phyloP scores from a whole-genome alignment of 78 protist genomes.

The Polysphondylium violaceum region DNA sequence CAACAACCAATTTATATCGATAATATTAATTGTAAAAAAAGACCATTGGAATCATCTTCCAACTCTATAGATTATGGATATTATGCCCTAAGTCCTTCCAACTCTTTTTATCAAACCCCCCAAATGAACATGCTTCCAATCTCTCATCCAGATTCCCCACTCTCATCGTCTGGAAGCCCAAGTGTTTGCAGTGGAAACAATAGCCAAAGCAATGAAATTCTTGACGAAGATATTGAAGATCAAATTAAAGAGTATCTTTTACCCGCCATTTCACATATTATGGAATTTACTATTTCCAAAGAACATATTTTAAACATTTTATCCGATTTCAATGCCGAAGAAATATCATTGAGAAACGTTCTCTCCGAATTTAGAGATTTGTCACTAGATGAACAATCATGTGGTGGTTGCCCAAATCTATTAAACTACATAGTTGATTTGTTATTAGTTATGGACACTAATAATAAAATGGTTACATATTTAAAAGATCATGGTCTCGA shows the following conservation, averaged over 20 bases:
- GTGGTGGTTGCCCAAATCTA: conserved; percentile 3
- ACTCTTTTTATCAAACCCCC: no score
- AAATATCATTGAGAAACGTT: conserved; percentile 22
- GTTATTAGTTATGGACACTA: conserved; percentile 28
- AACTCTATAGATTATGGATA: background rate
- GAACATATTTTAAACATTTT: conserved; percentile 23
- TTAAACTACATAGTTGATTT: conserved; percentile 37
- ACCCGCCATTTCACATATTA: conserved; percentile 1
- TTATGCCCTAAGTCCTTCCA: no score
- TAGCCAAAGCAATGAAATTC: background rate
- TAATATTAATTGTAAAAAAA: no score
- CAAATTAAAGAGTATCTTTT: conserved; percentile 47
- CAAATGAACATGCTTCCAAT: background rate
- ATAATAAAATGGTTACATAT: conserved; percentile 26
- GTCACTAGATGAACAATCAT: background rate
- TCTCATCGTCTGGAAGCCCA: background rate
- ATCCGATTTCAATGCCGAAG: conserved; percentile 36
- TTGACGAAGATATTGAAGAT: conserved; percentile 55
- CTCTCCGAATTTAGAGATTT: conserved; percentile 36
- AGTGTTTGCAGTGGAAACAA: background rate
- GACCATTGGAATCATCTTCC: background rate
- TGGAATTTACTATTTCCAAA: conserved; percentile 14
- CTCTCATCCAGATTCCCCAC: background rate
- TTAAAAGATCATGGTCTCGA: conserved; percentile 54
- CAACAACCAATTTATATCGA: background rate